Conservation (phyloP, 108 stramenopile species). For the Fistulifera solaris region DNA sequence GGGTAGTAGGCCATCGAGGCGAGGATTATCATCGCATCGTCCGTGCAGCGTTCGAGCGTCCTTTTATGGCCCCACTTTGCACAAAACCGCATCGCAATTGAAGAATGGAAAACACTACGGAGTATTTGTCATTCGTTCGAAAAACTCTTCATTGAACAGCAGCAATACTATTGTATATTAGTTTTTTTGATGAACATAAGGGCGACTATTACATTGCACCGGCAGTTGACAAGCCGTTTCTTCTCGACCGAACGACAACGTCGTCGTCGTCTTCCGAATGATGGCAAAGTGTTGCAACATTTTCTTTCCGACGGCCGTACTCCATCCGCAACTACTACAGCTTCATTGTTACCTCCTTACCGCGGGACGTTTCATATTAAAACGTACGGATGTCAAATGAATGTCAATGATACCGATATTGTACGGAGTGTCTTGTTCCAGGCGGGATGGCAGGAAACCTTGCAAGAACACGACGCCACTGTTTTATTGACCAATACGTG, state of each 20-base stretch:
- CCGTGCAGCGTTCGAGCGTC: too few relatives aligned
- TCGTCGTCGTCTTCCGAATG: not conserved
- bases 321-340: not conserved
- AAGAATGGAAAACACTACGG: too few relatives aligned
- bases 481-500: slow-evolving; percentile 95
- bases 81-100: too few relatives aligned
- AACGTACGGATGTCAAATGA: slow-evolving; percentile 99
- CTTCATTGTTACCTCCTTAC: not conserved
- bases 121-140: too few relatives aligned
- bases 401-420: slow-evolving; percentile 94
- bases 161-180: too few relatives aligned
- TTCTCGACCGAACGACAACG: not conserved
- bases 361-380: slow-evolving; percentile 73
- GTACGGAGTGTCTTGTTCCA: slow-evolving; percentile 77
- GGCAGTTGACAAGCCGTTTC: not conserved
- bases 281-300: not conserved
- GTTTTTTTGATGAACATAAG: too few relatives aligned
- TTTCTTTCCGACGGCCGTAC: not conserved
- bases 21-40: too few relatives aligned
- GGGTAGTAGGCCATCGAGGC: too few relatives aligned
- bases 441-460: slow-evolving; percentile 20
- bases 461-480: slow-evolving; percentile 39
- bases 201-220: too few relatives aligned
- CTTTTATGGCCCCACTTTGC: too few relatives aligned
- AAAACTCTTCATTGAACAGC: too few relatives aligned